Evolutionary conservation across 495 filamentous ascomycete genomes (phyloP).

Genomic region (Aspergillus bertholletiae): DNA sequence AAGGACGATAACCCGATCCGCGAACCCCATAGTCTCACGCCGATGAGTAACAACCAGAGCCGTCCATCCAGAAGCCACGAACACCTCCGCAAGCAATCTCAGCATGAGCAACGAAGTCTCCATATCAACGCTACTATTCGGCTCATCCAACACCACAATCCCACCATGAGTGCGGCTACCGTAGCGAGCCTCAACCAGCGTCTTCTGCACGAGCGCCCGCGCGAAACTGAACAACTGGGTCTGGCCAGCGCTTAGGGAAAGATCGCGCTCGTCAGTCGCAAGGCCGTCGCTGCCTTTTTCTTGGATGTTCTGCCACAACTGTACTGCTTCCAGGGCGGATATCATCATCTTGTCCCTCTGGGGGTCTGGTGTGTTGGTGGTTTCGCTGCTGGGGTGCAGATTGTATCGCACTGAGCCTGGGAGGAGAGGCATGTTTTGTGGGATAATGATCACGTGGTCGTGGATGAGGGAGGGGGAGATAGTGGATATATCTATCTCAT

Average conservation of each 20-base stretch:
- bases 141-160: neutral
- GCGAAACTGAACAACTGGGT: too few species aligned
- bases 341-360: too few species aligned
- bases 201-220: too few species aligned
- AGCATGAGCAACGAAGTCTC: neutral
- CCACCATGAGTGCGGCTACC: too few species aligned
- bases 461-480: neutral
- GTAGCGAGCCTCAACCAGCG: too few species aligned
- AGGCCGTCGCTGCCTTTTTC: too few species aligned
- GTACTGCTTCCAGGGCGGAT: too few species aligned
- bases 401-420: constrained; percentile 1
- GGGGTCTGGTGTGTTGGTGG: neutral
- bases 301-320: too few species aligned
- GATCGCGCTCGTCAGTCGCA: too few species aligned
- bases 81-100: neutral
- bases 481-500: neutral
- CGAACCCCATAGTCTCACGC: neutral
- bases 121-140: neutral
- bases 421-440: neutral
- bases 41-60: neutral
- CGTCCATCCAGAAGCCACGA: neutral
- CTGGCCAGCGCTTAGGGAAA: too few species aligned
- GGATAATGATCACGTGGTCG: neutral
- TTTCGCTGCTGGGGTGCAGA: neutral
- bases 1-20: neutral